These are phyloP conservation scores for Elongisporangium senticosum DNA, from an alignment of 352 stramenopile species.

Conservation along the genomic window DNA sequence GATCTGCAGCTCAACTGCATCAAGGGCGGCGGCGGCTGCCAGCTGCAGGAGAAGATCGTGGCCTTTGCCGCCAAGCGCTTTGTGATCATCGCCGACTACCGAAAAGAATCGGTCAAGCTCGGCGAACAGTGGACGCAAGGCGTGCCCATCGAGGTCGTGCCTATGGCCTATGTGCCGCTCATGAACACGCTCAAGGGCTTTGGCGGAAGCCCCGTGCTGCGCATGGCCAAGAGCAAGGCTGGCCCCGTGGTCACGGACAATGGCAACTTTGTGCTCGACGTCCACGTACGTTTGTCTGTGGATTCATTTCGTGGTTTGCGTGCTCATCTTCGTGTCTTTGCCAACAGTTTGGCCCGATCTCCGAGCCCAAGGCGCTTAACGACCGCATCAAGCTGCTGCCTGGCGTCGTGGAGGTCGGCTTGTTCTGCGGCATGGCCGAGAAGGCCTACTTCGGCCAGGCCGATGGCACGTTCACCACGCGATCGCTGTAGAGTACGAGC, in stretches of 20 bases:
- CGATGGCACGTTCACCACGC: slow-evolving; percentile 76
- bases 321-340: background rate
- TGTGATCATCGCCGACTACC: slow-evolving; percentile 95
- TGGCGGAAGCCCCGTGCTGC: slow-evolving; percentile 50
- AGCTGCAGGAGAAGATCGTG: slow-evolving; percentile 94
- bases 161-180: slow-evolving; percentile 96
- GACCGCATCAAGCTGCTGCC: slow-evolving; percentile 75
- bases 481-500: slow-evolving; percentile 11
- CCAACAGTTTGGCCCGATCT: slow-evolving; percentile 63
- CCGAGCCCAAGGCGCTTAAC: slow-evolving; percentile 57
- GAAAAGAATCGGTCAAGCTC: slow-evolving; percentile 86
- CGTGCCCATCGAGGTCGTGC: slow-evolving; percentile 96
- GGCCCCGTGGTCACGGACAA: slow-evolving; percentile 98
- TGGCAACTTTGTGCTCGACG: slow-evolving; percentile 89
- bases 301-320: background rate
- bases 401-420: slow-evolving; percentile 83
- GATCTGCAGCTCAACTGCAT: slow-evolving; percentile 97
- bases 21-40: slow-evolving; percentile 96
- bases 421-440: slow-evolving; percentile 86
- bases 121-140: slow-evolving; percentile 86
- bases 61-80: slow-evolving; percentile 95
- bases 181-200: slow-evolving; percentile 67
- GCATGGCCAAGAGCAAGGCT: slow-evolving; percentile 88
- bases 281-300: slow-evolving; percentile 30
- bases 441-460: slow-evolving; percentile 87